These are phyloP conservation scores for Vanrija sp. DNA, from an alignment of 1,284 basidiomycete species.

Conservation along the genomic window DNA sequence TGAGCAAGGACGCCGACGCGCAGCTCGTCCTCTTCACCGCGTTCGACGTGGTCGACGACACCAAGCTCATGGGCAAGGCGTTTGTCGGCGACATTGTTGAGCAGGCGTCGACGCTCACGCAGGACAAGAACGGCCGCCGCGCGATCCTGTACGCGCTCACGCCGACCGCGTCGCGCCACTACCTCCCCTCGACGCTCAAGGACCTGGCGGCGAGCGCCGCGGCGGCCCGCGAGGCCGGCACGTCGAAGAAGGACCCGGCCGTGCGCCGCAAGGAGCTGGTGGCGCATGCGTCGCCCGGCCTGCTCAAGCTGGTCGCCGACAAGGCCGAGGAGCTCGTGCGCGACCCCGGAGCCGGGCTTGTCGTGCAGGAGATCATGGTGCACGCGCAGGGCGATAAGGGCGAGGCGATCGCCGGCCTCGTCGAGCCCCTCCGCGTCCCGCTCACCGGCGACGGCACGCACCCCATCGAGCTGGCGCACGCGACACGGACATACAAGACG, in stretches of 20 bases:
- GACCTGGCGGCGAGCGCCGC: slow-evolving; percentile 63
- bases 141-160: slow-evolving; percentile 74
- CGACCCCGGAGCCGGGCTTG: slow-evolving; percentile 71
- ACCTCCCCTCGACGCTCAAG: slow-evolving; percentile 70
- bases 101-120: slow-evolving; percentile 54
- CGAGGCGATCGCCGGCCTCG: slow-evolving; percentile 58
- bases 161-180: slow-evolving; percentile 72
- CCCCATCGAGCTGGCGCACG: slow-evolving; percentile 71
- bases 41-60: slow-evolving; percentile 81
- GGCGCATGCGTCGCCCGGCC: slow-evolving; percentile 63
- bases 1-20: slow-evolving; percentile 79
- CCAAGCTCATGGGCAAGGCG: slow-evolving; percentile 75
- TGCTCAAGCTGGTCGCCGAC: slow-evolving; percentile 63
- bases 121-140: slow-evolving; percentile 58
- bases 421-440: slow-evolving; percentile 56
- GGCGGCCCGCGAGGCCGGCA: slow-evolving; percentile 53
- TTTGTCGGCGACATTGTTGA: slow-evolving; percentile 57
- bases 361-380: slow-evolving; percentile 75
- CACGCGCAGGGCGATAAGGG: slow-evolving; percentile 74
- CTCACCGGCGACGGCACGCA: slow-evolving; percentile 58
- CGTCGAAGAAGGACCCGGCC: slow-evolving; percentile 71
- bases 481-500: slow-evolving; percentile 75
- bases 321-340: slow-evolving; percentile 59
- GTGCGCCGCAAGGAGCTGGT: slow-evolving; percentile 65
- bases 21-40: slow-evolving; percentile 83